These are phyloP conservation scores for Talaromyces wortmannii DNA, from an alignment of 495 filamentous ascomycete genomes.

Conservation along the genomic window DNA sequence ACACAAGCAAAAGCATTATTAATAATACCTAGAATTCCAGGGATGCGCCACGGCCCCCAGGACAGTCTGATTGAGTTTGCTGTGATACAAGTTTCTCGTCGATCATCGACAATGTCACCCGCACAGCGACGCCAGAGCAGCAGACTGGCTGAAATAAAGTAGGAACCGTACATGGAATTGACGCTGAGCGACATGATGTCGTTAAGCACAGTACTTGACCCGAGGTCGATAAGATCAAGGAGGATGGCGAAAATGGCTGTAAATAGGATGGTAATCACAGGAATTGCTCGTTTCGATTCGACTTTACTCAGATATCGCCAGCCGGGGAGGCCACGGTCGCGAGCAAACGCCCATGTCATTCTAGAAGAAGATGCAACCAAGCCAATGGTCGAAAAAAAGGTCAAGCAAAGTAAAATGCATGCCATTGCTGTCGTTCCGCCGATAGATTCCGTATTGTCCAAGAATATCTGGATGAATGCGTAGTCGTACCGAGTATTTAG, in stretches of 20 bases:
- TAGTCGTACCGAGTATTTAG: too few species aligned
- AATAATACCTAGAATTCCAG: slow-evolving; percentile 25
- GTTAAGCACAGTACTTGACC: slow-evolving; percentile 29
- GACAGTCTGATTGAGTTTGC: too few species aligned
- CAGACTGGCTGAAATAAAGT: slow-evolving; percentile 26
- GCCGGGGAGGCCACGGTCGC: slow-evolving; percentile 45
- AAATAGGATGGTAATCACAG: slow-evolving; percentile 1
- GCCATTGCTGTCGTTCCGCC: background rate
- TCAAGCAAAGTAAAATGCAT: slow-evolving; percentile 38
- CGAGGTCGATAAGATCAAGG: slow-evolving; percentile 30
- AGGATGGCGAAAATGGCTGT: slow-evolving; percentile 10
- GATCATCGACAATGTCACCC: background rate
- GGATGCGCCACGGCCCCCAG: slow-evolving; percentile 37
- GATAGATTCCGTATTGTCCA: background rate
- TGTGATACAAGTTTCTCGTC: too few species aligned
- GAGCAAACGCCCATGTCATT: slow-evolving; percentile 51
- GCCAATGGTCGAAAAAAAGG: slow-evolving; percentile 41
- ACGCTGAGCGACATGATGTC: slow-evolving; percentile 28
- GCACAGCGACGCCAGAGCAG: slow-evolving; percentile 4
- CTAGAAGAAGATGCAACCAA: slow-evolving; percentile 49
- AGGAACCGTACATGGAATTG: slow-evolving; percentile 29
- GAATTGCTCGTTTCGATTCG: slow-evolving; percentile 12
- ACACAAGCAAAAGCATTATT: slow-evolving; percentile 36
- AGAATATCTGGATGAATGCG: too few species aligned
- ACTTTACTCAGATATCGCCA: slow-evolving; percentile 12